A percentile compares a stretch with the other conserved stretches of the same genome.
phyloP scores from a whole-genome alignment of 805 yeast genomes.

The Yarrowia phangngaensis region DNA sequence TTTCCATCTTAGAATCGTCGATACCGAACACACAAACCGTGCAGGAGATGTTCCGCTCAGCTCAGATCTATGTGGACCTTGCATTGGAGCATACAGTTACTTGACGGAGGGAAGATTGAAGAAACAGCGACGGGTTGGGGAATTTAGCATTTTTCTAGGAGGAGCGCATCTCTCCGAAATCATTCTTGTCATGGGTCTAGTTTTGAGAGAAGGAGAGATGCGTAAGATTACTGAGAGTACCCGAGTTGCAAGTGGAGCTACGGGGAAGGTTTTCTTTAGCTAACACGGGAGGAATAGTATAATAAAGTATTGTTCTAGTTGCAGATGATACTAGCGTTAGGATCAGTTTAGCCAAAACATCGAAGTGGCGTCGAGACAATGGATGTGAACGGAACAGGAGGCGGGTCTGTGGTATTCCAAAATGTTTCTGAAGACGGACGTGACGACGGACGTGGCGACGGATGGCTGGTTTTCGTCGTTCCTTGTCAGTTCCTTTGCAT shows the following conservation, averaged over 20 bases:
- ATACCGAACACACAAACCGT: conserved; percentile 8
- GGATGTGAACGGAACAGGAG: too few relatives aligned
- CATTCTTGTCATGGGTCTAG: conserved; percentile 14
- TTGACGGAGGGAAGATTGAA: conserved; percentile 16
- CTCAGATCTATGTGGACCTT: conserved; percentile 22
- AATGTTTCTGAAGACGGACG: too few relatives aligned
- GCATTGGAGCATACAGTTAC: conserved; percentile 22
- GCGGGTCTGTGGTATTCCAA: too few relatives aligned
- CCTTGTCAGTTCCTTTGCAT: too few relatives aligned
- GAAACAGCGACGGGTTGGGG: conserved; percentile 20
- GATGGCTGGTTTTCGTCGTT: too few relatives aligned
- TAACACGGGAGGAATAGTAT: not conserved
- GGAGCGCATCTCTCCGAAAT: conserved; percentile 21
- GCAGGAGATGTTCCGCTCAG: conserved; percentile 11
- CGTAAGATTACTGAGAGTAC: conserved; percentile 22
- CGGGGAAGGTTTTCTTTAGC: conserved; percentile 7
- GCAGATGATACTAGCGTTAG: too few relatives aligned
- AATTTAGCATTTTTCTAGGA: conserved; percentile 19
- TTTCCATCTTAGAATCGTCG: conserved; percentile 11
- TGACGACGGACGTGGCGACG: too few relatives aligned
- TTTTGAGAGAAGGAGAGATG: conserved; percentile 23
- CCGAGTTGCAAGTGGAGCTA: not conserved
- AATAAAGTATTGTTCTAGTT: too few relatives aligned
- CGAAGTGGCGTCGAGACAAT: too few relatives aligned
- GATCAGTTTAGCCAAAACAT: too few relatives aligned